Percentiles rank a stretch among this genome's conserved stretches.
Conservation (phyloP, 2,329 filamentous ascomycete species). For the Aspergillus sp. region DNA sequence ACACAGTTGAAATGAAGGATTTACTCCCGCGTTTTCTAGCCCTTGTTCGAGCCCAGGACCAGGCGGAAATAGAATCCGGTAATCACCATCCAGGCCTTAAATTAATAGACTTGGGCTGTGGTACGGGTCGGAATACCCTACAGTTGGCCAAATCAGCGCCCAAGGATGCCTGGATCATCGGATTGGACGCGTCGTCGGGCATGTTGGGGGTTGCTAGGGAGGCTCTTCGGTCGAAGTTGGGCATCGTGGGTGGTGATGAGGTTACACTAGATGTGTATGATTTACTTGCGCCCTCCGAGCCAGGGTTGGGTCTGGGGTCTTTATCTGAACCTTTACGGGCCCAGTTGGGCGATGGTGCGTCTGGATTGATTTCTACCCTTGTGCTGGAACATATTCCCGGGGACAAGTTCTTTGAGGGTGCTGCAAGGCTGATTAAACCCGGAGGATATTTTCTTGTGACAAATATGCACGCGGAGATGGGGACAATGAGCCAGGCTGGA, state of each 20-base stretch:
- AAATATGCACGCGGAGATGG: constrained; percentile 70
- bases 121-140: constrained; percentile 63
- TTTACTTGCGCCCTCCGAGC: neutral
- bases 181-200: constrained; percentile 56
- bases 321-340: constrained; percentile 19
- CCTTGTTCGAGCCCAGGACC: constrained; percentile 15
- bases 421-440: constrained; percentile 43
- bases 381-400: constrained; percentile 65
- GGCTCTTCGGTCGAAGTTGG: constrained; percentile 28
- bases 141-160: constrained; percentile 42
- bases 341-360: constrained; percentile 24
- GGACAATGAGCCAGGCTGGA: constrained; percentile 58
- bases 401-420: constrained; percentile 56
- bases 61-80: neutral
- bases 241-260: neutral
- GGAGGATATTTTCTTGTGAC: constrained; percentile 59
- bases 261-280: neutral
- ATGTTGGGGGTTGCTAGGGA: constrained; percentile 58
- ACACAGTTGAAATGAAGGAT: constrained; percentile 55
- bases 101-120: constrained; percentile 64
- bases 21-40: constrained; percentile 53
- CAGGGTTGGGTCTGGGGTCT: constrained; percentile 3
- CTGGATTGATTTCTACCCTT: constrained; percentile 59
- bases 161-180: constrained; percentile 44
- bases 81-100: constrained; percentile 29